Base-by-base conservation (phyloP, 2,329 filamentous ascomycete genomes). In the Paraphaeosphaeria minitans region DNA sequence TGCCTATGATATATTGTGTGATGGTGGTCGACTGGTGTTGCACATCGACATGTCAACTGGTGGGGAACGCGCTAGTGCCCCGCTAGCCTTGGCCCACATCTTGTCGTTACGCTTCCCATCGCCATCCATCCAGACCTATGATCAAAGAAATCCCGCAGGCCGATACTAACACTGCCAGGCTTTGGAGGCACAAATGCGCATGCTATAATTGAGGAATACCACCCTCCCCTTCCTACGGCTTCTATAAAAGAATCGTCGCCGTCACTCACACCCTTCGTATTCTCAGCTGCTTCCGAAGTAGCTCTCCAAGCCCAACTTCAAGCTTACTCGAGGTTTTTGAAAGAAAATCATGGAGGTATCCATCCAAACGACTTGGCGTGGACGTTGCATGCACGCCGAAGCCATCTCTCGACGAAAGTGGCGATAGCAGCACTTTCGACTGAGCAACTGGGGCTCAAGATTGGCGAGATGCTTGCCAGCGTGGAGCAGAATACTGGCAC, bases 131-230 rank as follows among this genome's bases (percentile, higher is more conserved):
- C 43, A 51, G 27, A 58, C 19, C 49, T 29, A 45, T 16, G 10
- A 39, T 2, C 35, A 45, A n/a, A 19, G 21, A 45, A 27, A 19
- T 3, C 19, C 8, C 41, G 41, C 8, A 19, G 2, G 47, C 29
- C 50, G 37, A 31, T 31, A 31, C 29, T 31, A 8, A 31, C 29
- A 9, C 6, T 31, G 7, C 29, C 22, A 47, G 46, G 56, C 3
- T 59, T 59, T 29, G 57, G 57, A 2, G 57, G 57, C 2, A 43
- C 57, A 1, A 59, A 59, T 19, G 53, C 54, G 46, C 59, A 63
- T 27, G 66, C 58, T 9, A 66, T 67, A 22, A 2, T 68, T 2
- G 65, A 31, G 10, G 9, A 42, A 19, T 31, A 14, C 3, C 22
- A 8, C 4, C 29, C 29, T 31, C 7, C 29, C 10, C 4, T 12